A percentile compares a stretch with the other conserved stretches of the same genome.
phyloP scores from a whole-genome alignment of 768 basidiomycete species.

The Pleurotus pulmonarius region DNA sequence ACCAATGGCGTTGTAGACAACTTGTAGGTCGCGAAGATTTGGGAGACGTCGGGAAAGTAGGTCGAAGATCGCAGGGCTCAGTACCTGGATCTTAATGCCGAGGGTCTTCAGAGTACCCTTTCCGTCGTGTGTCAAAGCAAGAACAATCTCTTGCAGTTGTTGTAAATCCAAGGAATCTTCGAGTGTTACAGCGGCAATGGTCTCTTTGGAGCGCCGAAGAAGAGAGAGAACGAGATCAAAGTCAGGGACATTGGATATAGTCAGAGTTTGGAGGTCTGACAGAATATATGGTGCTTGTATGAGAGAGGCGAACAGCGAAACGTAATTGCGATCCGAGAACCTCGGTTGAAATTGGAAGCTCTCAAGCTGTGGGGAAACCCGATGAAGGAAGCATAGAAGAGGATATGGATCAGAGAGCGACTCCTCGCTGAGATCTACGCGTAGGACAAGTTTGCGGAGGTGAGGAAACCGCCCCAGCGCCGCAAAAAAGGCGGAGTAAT shows the following conservation, averaged over 20 bases:
- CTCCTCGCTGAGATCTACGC: slow-evolving; percentile 16
- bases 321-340: not conserved
- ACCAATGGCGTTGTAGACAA: not conserved
- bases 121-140: not conserved
- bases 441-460: slow-evolving; percentile 20
- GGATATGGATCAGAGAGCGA: slow-evolving; percentile 21
- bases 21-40: not conserved
- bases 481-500: slow-evolving; percentile 25
- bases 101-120: not conserved
- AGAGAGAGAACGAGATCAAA: not conserved
- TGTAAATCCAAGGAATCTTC: not conserved
- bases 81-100: not conserved
- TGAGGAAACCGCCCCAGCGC: slow-evolving; percentile 22
- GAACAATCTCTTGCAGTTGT: not conserved
- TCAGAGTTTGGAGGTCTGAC: not conserved
- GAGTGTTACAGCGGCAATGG: not conserved
- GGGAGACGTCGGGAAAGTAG: not conserved
- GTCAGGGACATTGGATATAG: not conserved
- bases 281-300: not conserved
- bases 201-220: not conserved
- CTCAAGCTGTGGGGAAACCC: not conserved
- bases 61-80: not conserved
- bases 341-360: not conserved
- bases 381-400: slow-evolving; percentile 17
- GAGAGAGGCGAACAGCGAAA: not conserved